Evolutionary conservation across 2,329 filamentous ascomycete species (phyloP).

Genomic region (Ophiostoma ulmi): DNA sequence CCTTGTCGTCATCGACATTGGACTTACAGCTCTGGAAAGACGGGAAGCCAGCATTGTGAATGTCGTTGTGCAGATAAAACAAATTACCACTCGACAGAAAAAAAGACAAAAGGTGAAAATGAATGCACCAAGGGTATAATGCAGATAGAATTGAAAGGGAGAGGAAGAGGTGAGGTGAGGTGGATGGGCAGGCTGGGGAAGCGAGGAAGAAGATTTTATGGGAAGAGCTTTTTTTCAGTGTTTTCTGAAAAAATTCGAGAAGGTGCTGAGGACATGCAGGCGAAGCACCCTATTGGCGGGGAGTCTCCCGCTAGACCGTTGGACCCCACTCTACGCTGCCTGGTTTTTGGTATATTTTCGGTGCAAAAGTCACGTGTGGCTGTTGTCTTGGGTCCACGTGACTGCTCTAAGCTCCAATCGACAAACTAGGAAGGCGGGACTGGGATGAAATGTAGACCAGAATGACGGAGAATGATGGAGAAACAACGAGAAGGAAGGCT

Average conservation of each 20-base stretch:
- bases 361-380: neutral
- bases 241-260: slow-evolving; percentile 28
- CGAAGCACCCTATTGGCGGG: slow-evolving; percentile 23
- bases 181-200: slow-evolving; percentile 1
- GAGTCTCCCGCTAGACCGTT: slow-evolving; percentile 11
- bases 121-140: slow-evolving; percentile 21
- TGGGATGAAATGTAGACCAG: neutral
- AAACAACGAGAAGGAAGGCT: neutral
- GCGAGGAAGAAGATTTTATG: slow-evolving; percentile 25
- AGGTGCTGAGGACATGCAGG: slow-evolving; percentile 25
- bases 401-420: neutral
- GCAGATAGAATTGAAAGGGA: slow-evolving; percentile 14
- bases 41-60: slow-evolving; percentile 65
- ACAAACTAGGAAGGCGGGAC: neutral
- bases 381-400: neutral
- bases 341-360: slow-evolving; percentile 16
- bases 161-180: slow-evolving; percentile 16
- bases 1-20: neutral
- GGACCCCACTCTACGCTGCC: slow-evolving; percentile 1
- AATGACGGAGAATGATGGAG: neutral
- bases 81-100: slow-evolving; percentile 24
- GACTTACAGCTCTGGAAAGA: slow-evolving; percentile 67
- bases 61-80: slow-evolving; percentile 20
- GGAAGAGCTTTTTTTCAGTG: slow-evolving; percentile 26
- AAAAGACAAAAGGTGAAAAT: slow-evolving; percentile 23